Percentiles rank a stretch among this genome's conserved stretches.
Conservation (phyloP, 2,329 filamentous ascomycete species). For the Fusarium clavum region DNA sequence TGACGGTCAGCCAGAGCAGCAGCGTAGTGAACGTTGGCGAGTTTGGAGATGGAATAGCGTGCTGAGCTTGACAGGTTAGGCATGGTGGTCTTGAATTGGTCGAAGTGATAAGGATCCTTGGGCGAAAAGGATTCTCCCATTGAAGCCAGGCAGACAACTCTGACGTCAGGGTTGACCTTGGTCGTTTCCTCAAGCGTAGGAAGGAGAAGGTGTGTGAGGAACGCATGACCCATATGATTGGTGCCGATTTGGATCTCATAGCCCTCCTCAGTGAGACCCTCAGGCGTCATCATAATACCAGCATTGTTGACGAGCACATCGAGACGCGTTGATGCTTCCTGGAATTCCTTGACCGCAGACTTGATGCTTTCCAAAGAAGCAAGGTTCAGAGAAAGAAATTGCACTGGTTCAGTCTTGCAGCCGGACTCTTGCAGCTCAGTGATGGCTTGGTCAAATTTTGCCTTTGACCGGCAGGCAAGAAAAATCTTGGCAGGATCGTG, state of each 20-base stretch:
- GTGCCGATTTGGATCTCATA: conserved; percentile 17
- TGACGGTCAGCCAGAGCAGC: conserved; percentile 3
- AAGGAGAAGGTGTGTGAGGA: not conserved
- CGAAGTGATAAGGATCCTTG: conserved; percentile 9
- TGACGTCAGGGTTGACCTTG: conserved; percentile 4
- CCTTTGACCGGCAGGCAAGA: conserved; percentile 12
- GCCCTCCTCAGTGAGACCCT: conserved; percentile 3
- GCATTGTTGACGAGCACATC: conserved; percentile 13
- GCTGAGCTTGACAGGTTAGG: not conserved
- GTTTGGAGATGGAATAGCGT: conserved; percentile 7
- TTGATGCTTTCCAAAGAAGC: conserved; percentile 6
- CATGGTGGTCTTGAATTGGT: conserved; percentile 12
- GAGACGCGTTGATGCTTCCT: not conserved
- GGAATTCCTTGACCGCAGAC: not conserved
- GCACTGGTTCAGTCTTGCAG: not conserved
- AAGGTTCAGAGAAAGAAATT: not conserved
- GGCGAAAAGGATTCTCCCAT: not conserved
- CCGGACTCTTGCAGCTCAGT: not conserved
- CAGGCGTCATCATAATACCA: conserved; percentile 14
- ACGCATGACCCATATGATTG: conserved; percentile 3
- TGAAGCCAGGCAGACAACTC: not conserved
- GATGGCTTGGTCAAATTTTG: conserved; percentile 4
- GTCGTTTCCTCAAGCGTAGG: not conserved
- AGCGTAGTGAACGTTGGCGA: conserved; percentile 17
- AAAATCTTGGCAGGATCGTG: conserved; percentile 4